Base-by-base conservation (phyloP, 306 rosid species). In the Cucumis melo region DNA sequence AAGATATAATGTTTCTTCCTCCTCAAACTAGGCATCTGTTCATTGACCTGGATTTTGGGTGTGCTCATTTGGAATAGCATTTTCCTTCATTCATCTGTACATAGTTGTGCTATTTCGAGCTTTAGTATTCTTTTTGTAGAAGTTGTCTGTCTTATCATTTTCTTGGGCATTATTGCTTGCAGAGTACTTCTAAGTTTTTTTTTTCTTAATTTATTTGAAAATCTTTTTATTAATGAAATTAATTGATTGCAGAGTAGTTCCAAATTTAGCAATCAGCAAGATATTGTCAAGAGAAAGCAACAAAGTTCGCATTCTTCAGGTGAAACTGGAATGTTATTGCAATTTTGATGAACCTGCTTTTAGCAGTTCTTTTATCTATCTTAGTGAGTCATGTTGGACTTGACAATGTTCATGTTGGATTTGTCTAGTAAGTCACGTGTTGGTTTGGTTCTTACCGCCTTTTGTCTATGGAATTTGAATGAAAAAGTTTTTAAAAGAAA, bases 241-340 rank as follows among this genome's bases (percentile, higher is more conserved):
- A 64, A 24, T 75, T 67, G 75, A 34, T 77, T 85, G 83, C 93
- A 94, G 98, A 78, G 81, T 94, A 80, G 98, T 94, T 79, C 98
- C 98, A 74, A 90, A 94, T 83, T 86, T 94, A 79, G 98, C 98
- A 70, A 94, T 94, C 80, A 90, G 98, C 78, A 90, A 84, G 87
- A 83, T 94, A 83, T 80, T 94, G 77, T 91, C 93, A 29, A 89
- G 97, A 62, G 98, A 94, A 79, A 94, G 89, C 88, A 90, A 90
- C 82, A 94, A 90, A 85, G 98, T 94, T 78, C 96, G 97, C 80
- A 90, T 94, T 84, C 89, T 94, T 81, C 98, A 94, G 98, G 98
- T 94, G 83, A 59, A 77, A 77, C 20, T 14, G 44, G 51, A 46
- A 73, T 19, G 55, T 53, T 44, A 41, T 59, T 46, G 51, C 20